Conservation (phyloP, 1,284 basidiomycete genomes). For the Ceratobasidium theobromae region DNA sequence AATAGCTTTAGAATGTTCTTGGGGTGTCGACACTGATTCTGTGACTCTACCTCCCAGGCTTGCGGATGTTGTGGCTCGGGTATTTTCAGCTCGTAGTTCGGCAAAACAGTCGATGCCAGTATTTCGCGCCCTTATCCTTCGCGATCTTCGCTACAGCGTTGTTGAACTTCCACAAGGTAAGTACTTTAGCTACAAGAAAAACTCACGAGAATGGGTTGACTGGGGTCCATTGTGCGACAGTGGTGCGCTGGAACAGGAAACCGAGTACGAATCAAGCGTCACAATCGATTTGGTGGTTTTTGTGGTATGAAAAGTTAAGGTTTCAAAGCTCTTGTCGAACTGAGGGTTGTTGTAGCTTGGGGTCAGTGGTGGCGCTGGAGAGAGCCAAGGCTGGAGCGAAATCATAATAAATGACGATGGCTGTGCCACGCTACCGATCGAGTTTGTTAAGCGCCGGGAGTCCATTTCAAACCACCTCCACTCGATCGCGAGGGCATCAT, state of each 20-base stretch:
- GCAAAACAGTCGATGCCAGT: too few species aligned
- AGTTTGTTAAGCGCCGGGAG: not conserved
- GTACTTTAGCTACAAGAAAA: too few species aligned
- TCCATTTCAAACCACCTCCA: constrained; percentile 4
- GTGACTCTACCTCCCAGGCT: too few species aligned
- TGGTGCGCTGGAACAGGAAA: too few species aligned
- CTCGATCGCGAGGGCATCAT: not conserved
- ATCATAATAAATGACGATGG: too few species aligned
- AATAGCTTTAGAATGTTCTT: not conserved
- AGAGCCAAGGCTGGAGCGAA: not conserved
- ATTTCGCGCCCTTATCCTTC: not conserved
- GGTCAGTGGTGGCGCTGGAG: not conserved
- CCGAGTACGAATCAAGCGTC: too few species aligned
- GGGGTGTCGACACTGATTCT: not conserved
- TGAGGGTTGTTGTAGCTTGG: too few species aligned
- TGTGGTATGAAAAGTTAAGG: too few species aligned
- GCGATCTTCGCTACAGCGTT: not conserved
- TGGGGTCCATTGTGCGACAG: constrained; percentile 4
- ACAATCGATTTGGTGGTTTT: too few species aligned
- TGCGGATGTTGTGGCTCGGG: not conserved
- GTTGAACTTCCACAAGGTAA: too few species aligned
- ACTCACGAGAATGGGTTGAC: constrained; percentile 8
- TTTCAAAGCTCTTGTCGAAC: too few species aligned
- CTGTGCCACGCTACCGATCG: not conserved
- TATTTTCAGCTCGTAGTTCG: too few species aligned